Conservation (phyloP, 2,329 filamentous ascomycete genomes). For the Pseudocercospora eumusae region DNA sequence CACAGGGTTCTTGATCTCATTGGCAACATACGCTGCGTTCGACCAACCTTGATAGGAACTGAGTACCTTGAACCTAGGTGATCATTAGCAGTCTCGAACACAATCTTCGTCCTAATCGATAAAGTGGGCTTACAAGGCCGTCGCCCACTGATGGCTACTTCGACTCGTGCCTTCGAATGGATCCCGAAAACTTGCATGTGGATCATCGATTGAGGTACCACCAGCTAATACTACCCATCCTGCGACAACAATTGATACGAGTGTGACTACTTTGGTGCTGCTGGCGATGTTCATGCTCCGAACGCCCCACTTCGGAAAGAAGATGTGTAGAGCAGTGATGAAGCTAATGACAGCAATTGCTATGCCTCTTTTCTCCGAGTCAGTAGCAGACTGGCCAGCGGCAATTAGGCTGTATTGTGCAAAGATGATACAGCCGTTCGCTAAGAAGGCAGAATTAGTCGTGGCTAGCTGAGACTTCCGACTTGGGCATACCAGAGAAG, state of each 20-base stretch:
- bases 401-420: constrained; percentile 64
- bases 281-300: constrained; percentile 54
- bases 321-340: constrained; percentile 58
- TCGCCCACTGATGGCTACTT: constrained; percentile 54
- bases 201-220: constrained; percentile 50
- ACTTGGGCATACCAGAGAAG: constrained; percentile 45
- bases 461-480: not conserved
- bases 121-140: constrained; percentile 47
- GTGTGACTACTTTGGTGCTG: constrained; percentile 59
- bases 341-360: constrained; percentile 53
- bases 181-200: constrained; percentile 56
- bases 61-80: constrained; percentile 50
- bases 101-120: not conserved
- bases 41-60: constrained; percentile 37
- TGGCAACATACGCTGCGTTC: constrained; percentile 63
- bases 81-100: not conserved
- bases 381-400: constrained; percentile 51
- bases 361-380: constrained; percentile 67
- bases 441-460: constrained; percentile 49
- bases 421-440: constrained; percentile 61
- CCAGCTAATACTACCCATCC: constrained; percentile 65
- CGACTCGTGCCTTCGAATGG: constrained; percentile 53
- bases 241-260: constrained; percentile 55
- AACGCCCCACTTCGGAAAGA: constrained; percentile 44
- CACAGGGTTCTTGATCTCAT: constrained; percentile 54